phyloP scores from a whole-genome alignment of 805 yeast species.

The Cyberlindnera saturnus region DNA sequence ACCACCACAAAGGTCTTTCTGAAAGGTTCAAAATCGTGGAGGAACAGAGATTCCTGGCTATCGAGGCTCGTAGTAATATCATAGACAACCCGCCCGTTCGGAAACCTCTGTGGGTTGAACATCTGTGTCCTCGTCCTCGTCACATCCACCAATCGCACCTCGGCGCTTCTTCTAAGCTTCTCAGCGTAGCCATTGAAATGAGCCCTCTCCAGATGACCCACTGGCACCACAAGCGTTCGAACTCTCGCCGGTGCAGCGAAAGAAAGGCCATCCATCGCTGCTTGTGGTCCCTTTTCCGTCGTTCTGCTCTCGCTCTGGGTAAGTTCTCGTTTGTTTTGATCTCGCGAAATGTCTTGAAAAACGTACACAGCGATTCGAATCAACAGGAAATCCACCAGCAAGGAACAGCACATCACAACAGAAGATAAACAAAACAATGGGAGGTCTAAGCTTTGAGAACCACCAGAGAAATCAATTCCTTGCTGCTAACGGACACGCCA shows the following conservation, averaged over 20 bases:
- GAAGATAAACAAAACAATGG: constrained; percentile 39
- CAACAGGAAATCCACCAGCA: neutral
- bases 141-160: constrained; percentile 70
- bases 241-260: constrained; percentile 64
- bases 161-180: constrained; percentile 42
- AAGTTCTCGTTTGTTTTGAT: neutral
- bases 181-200: constrained; percentile 35
- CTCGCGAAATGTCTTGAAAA: neutral
- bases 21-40: constrained; percentile 88
- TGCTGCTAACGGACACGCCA: constrained; percentile 62
- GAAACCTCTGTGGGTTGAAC: constrained; percentile 83
- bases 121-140: constrained; percentile 51
- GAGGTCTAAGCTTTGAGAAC: constrained; percentile 90
- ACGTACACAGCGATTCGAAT: neutral
- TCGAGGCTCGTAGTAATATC: constrained; percentile 42
- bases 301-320: neutral
- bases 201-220: constrained; percentile 39
- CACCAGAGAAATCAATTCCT: constrained; percentile 82
- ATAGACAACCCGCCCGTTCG: constrained; percentile 66
- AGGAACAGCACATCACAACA: neutral
- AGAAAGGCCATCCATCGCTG: constrained; percentile 33
- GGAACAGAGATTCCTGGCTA: constrained; percentile 53
- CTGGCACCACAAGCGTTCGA: constrained; percentile 62
- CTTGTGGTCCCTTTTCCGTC: neutral
- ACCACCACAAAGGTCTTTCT: constrained; percentile 66